Base-by-base conservation (phyloP, 1,284 basidiomycete species). In the Apiotrichum porosum region DNA sequence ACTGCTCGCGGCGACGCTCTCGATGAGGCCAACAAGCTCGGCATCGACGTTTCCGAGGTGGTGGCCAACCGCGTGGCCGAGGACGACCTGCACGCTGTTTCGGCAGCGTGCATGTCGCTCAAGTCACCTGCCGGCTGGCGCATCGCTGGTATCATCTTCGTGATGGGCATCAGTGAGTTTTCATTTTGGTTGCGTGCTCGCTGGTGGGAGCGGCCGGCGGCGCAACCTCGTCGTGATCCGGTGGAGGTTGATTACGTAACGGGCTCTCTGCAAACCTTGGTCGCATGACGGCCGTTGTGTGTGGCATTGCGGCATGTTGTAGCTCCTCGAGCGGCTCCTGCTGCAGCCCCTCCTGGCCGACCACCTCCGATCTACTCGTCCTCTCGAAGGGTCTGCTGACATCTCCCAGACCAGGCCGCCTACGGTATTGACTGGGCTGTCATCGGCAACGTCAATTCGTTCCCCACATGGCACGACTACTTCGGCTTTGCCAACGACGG, bases 141-240 rank as follows among this genome's bases (percentile, higher is more conserved):
- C 75, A 21, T 64, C 31, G 44, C 52, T 10, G 37, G 77, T 28
- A 69, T 77, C 41, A 75, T 76, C n/a, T 58, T 79, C 23, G 69
- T 78, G 15, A 72, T 74, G 18, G 78, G 77, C 52, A 77, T 76
- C 55, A 48, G 26, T 28, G 26, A 28, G 26, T 28, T 6, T 28
- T 6, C n/a, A n/a, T n/a, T n/a, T n/a, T n/a, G n/a, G n/a, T n/a
- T n/a, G n/a, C n/a, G n/a, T n/a, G n/a, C n/a, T n/a, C n/a, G n/a
- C n/a, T n/a, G n/a, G n/a, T n/a, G n/a, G n/a, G n/a, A n/a, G n/a
- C n/a, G n/a, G n/a, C n/a, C n/a, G n/a, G n/a, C n/a, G n/a, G n/a
- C n/a, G n/a, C n/a, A n/a, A n/a, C n/a, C n/a, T n/a, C n/a, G n/a
- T n/a, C n/a, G n/a, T n/a, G n/a, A n/a, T n/a, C n/a, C n/a, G n/a